Evolutionary conservation across 106 monocot genomes (phyloP).

Genomic region (Iris macrosiphon): DNA sequence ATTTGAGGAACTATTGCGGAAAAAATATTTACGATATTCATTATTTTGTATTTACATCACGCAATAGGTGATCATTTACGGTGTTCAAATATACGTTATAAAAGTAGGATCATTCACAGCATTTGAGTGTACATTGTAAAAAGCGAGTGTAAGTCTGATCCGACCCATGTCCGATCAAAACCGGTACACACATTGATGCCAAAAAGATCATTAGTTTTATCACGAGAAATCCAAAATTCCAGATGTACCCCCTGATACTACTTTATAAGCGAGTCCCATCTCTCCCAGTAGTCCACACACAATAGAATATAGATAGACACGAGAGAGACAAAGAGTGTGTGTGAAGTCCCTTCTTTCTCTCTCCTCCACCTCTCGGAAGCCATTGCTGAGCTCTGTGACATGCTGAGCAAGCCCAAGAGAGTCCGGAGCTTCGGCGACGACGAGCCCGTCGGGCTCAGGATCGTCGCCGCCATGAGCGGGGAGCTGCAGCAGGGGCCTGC

Average conservation of each 20-base stretch:
- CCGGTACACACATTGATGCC: no score
- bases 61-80: no score
- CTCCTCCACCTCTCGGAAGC: background rate
- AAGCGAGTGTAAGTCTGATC: no score
- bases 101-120: no score
- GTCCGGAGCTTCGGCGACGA: background rate
- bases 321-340: background rate
- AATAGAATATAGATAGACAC: background rate
- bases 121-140: no score
- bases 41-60: no score
- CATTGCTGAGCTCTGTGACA: background rate
- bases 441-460: constrained; percentile 29
- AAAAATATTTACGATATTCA: no score
- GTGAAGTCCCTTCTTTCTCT: background rate
- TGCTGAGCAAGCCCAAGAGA: background rate
- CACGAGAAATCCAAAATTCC: background rate
- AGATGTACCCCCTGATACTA: background rate
- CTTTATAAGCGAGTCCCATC: background rate
- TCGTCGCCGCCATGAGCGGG: constrained; percentile 30
- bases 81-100: no score
- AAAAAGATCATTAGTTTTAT: background rate
- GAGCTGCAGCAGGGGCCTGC: background rate
- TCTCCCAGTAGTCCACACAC: no score
- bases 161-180: no score
- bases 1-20: no score